Conservation (phyloP, 495 filamentous ascomycete species). For the Penicillium turbatum region DNA sequence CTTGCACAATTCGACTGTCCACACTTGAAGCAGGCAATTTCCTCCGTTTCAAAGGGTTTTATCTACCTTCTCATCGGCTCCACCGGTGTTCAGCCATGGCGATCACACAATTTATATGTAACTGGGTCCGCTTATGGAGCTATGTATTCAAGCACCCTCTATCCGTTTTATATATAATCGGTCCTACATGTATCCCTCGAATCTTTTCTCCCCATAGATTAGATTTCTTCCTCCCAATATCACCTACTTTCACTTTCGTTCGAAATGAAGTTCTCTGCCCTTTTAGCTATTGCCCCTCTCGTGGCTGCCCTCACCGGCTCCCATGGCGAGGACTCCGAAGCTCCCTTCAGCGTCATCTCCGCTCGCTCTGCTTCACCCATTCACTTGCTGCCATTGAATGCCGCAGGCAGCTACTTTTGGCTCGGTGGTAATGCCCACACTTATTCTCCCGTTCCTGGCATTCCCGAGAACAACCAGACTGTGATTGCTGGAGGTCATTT, state of each 20-base stretch:
- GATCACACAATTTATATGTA: background rate
- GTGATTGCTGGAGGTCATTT: slow-evolving; percentile 23
- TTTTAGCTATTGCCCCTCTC: slow-evolving; percentile 23
- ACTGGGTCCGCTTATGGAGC: background rate
- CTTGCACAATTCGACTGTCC: no score
- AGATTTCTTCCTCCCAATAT: background rate
- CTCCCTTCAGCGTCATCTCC: slow-evolving; percentile 27
- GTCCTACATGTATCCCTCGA: background rate
- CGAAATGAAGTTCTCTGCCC: slow-evolving; percentile 28
- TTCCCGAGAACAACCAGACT: slow-evolving; percentile 30
- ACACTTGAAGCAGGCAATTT: no score
- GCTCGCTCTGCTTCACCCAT: slow-evolving; percentile 34
- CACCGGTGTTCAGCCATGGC: background rate
- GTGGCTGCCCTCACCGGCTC: slow-evolving; percentile 22
- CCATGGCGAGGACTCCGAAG: slow-evolving; percentile 12
- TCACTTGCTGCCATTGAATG: slow-evolving; percentile 31
- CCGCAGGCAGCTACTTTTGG: slow-evolving; percentile 30
- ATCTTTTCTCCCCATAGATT: background rate
- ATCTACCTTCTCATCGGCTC: background rate
- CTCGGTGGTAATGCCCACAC: slow-evolving; percentile 29
- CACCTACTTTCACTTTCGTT: slow-evolving; percentile 3
- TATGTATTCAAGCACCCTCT: background rate
- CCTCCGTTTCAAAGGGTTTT: background rate
- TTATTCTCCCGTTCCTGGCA: slow-evolving; percentile 26
- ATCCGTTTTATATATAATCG: background rate